Evolutionary conservation across 2,329 filamentous ascomycete species (phyloP), one percentile per base, ranked within the genome.

Genomic region (Byssochlamys sp.): DNA sequence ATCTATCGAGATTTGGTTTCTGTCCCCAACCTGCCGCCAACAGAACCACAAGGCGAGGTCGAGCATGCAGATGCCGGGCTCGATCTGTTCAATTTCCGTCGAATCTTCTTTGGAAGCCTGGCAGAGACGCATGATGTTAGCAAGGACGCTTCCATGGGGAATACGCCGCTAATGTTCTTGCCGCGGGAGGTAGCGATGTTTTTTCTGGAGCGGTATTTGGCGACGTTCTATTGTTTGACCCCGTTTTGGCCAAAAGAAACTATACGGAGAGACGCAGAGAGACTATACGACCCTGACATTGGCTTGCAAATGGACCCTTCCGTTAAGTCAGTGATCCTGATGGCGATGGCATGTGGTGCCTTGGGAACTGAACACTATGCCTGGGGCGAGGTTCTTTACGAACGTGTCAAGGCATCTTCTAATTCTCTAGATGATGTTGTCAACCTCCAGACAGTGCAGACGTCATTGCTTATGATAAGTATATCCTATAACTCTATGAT

Each of bases 401-500:
- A 77, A 28, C 74, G 72, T n/a, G 74, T 75, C 2, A 78, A 75
- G 60, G 68, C 70, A 28, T 71, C 72, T 0, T 64, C 69, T 11
- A 63, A 62, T 4, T 65, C 69, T 4, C 66, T 74, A 52, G 76
- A 78, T 52, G 76, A 78, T 27, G 71, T 76, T 14, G 76, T 78
- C 2, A 78, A 78, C 50, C 61, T 76, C 12, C 74, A 78, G 55
- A 72, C 72, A 1, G 67, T 78, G 2, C 76, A 78, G 57, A 68
- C 77, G 5, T 69, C 75, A 0, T 61, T 77, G 12, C 65, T 78
- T 29, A 77, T 78, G 74, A 78, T 78, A 75, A 75, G 75, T 73
- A n/a, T 28, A 7, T 61, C 33, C 50, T 35, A 35, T 2, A 3
- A 6, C 1, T 7, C 2, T 11, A 3, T 3, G 14, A 10, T 14